Percentiles rank a stretch among this genome's conserved stretches.
Conservation (phyloP, 805 yeast genomes). For the Suhomyces vadensis region DNA sequence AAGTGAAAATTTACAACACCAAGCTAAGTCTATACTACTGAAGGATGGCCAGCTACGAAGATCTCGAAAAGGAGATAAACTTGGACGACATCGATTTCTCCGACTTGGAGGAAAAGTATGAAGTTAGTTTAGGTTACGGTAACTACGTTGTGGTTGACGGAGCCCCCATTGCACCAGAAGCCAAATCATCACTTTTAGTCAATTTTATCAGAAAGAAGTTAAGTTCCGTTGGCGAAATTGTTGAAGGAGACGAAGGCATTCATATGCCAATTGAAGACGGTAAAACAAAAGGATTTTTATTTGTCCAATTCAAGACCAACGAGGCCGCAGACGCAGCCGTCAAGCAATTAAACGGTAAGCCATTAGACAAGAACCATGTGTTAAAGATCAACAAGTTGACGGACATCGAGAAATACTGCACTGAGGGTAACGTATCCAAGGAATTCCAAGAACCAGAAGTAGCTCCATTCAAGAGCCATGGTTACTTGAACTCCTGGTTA, state of each 20-base stretch:
- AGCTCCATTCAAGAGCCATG: slow-evolving; percentile 72
- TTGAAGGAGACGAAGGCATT: slow-evolving; percentile 60
- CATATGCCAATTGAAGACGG: slow-evolving; percentile 80
- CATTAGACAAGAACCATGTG: slow-evolving; percentile 91
- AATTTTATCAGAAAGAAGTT: slow-evolving; percentile 85
- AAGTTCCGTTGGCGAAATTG: slow-evolving; percentile 72
- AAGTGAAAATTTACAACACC: slow-evolving; percentile 1
- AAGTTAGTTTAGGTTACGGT: slow-evolving; percentile 64
- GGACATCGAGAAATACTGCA: slow-evolving; percentile 79
- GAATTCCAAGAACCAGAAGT: slow-evolving; percentile 71
- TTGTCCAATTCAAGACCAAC: slow-evolving; percentile 74
- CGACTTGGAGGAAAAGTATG: slow-evolving; percentile 78
- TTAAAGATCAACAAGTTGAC: slow-evolving; percentile 77
- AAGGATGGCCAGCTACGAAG: slow-evolving; percentile 17
- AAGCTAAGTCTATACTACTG: slow-evolving; percentile 1
- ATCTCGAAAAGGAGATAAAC: slow-evolving; percentile 41
- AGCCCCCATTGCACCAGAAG: slow-evolving; percentile 91
- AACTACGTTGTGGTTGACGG: slow-evolving; percentile 88
- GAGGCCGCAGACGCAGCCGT: slow-evolving; percentile 77
- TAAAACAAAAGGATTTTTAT: slow-evolving; percentile 81
- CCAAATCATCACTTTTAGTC: slow-evolving; percentile 78
- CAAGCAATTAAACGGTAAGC: slow-evolving; percentile 79
- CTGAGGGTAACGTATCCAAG: slow-evolving; percentile 58
- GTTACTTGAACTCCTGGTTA: slow-evolving; percentile 87
- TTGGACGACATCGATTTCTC: slow-evolving; percentile 68